Percentiles rank a stretch among this genome's conserved stretches.
Evolutionary conservation across 192 early-diverging fungal genomes (phyloP).

Genomic region (Cetraspora pellucida): DNA sequence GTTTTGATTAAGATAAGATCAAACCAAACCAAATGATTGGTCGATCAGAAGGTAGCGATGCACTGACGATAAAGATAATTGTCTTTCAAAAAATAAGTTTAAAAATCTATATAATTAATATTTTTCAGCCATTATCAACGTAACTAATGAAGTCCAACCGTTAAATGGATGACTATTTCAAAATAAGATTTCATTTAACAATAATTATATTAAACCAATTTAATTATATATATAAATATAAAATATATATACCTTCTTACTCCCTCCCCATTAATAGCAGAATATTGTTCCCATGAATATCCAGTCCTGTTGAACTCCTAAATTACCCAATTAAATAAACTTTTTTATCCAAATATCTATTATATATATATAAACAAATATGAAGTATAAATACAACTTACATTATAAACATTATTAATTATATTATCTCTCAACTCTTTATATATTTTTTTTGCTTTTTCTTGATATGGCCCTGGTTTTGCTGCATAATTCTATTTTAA

Average conservation of each 20-base stretch:
- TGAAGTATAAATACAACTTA: constrained; percentile 38
- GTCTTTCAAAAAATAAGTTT: too few relatives aligned
- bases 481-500: constrained; percentile 54
- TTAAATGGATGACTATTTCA: constrained; percentile 88
- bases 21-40: too few relatives aligned
- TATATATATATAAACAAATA: not conserved
- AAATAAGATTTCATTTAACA: not conserved
- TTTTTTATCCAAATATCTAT: not conserved
- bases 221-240: not conserved
- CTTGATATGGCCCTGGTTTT: constrained; percentile 67
- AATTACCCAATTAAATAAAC: not conserved
- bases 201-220: not conserved
- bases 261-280: constrained; percentile 69
- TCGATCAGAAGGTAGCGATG: too few relatives aligned
- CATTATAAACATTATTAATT: constrained; percentile 72
- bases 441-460: constrained; percentile 73
- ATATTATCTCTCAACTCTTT: constrained; percentile 71
- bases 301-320: constrained; percentile 76
- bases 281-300: constrained; percentile 94
- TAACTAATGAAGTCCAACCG: constrained; percentile 87
- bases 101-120: constrained; percentile 46
- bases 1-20: too few relatives aligned
- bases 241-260: constrained; percentile 43
- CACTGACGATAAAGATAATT: too few relatives aligned
- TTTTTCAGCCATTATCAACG: constrained; percentile 83